Percentiles rank a stretch among this genome's conserved stretches.
Evolutionary conservation across 169 alveolate species (phyloP).

Genomic region (Plasmodium coatneyi): DNA sequence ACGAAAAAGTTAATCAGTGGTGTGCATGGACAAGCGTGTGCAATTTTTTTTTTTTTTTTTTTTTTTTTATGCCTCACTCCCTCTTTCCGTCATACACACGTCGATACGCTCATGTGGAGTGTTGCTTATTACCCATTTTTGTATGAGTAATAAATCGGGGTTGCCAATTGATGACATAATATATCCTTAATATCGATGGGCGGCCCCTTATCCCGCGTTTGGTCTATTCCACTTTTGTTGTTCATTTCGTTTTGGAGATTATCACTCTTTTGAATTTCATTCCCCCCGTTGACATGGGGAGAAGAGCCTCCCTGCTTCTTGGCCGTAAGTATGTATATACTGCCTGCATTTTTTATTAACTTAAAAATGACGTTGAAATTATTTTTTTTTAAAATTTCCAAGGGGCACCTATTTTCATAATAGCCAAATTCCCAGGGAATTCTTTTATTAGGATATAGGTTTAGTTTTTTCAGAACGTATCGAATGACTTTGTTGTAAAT

Average conservation of each 20-base stretch:
- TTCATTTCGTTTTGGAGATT: neutral
- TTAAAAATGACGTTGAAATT: constrained; percentile 47
- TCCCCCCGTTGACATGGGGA: neutral
- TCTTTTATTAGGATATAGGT: constrained; percentile 83
- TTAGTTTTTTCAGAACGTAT: constrained; percentile 74
- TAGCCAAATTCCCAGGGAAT: constrained; percentile 87
- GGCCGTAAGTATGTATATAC: constrained; percentile 63
- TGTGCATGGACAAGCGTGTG: neutral
- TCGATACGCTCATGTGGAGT: neutral
- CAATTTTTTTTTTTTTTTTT: constrained; percentile 17
- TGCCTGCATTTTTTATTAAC: constrained; percentile 70
- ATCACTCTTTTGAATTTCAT: neutral
- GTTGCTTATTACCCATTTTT: neutral
- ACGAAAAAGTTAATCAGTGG: neutral
- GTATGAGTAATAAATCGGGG: constrained; percentile 15
- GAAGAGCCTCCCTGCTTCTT: constrained; percentile 19
- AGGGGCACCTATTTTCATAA: constrained; percentile 84
- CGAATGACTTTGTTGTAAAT: constrained; percentile 78
- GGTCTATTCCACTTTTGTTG: neutral
- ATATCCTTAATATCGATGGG: constrained; percentile 27
- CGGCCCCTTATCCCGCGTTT: neutral
- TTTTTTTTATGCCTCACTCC: neutral
- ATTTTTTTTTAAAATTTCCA: constrained; percentile 61
- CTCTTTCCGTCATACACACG: neutral
- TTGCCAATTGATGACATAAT: neutral